Evolutionary conservation across 2,329 filamentous ascomycete genomes (phyloP).

Genomic region (Penicillium sp.): DNA sequence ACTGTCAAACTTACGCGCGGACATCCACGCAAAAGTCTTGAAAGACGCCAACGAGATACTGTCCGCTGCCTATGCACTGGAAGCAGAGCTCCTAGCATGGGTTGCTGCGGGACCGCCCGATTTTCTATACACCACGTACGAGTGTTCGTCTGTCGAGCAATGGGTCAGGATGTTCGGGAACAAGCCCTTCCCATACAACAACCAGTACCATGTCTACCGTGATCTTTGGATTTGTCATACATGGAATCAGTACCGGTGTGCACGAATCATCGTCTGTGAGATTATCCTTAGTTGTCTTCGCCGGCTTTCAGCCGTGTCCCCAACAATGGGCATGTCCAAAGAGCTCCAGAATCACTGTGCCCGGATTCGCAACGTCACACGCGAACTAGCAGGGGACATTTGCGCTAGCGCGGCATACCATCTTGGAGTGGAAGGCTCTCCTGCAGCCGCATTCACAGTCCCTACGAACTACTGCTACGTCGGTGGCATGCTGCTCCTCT

Average conservation of each 20-base stretch:
- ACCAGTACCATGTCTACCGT: conserved; percentile 61
- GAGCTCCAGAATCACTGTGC: conserved; percentile 38
- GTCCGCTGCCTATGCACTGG: conserved; percentile 36
- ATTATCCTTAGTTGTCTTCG: conserved; percentile 46
- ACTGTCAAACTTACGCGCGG: conserved; percentile 40
- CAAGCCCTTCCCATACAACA: conserved; percentile 47
- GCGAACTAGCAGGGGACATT: conserved; percentile 40
- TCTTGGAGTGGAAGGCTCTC: conserved; percentile 31
- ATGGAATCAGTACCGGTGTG: conserved; percentile 66
- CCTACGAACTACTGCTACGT: conserved; percentile 35
- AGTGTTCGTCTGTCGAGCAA: conserved; percentile 31
- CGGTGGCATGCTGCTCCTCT: conserved; percentile 42
- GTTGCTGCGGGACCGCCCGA: conserved; percentile 33
- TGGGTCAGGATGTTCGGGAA: conserved; percentile 42
- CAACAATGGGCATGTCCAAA: conserved; percentile 28
- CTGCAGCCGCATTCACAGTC: conserved; percentile 16
- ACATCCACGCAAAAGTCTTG: conserved; percentile 34
- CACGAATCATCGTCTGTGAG: conserved; percentile 59
- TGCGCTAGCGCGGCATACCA: conserved; percentile 44
- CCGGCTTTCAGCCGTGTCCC: conserved; percentile 30
- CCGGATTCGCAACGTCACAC: conserved; percentile 33
- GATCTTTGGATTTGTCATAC: conserved; percentile 60
- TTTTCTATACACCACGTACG: conserved; percentile 34
- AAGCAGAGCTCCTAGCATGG: conserved; percentile 41
- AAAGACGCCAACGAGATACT: conserved; percentile 37